These are phyloP conservation scores for Bipolaris bicolor DNA, from an alignment of 2,329 filamentous ascomycete genomes.

Conservation along the genomic window DNA sequence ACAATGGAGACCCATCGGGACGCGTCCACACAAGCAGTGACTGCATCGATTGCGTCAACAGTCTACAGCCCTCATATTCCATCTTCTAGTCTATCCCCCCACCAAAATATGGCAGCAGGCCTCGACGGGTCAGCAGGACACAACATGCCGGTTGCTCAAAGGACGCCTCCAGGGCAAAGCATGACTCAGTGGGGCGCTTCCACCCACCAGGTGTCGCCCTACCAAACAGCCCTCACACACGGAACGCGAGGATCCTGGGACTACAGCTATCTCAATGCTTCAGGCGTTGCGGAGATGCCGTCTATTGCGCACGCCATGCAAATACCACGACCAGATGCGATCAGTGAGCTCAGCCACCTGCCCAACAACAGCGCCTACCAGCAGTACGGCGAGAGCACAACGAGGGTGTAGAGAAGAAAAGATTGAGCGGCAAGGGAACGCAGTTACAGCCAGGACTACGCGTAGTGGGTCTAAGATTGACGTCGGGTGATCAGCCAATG, in stretches of 20 bases:
- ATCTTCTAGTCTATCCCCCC: conserved; percentile 54
- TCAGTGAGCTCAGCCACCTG: conserved; percentile 39
- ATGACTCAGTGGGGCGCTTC: conserved; percentile 46
- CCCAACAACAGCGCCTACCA: conserved; percentile 42
- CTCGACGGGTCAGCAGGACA: conserved; percentile 48
- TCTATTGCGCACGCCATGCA: conserved; percentile 40
- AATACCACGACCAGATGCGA: conserved; percentile 42
- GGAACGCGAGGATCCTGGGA: conserved; percentile 46
- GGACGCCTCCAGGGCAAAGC: conserved; percentile 40
- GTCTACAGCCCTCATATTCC: conserved; percentile 53
- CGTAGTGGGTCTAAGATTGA: conserved; percentile 32
- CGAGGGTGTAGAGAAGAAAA: conserved; percentile 39
- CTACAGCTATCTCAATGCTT: conserved; percentile 43
- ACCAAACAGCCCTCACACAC: conserved; percentile 38
- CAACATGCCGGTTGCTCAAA: conserved; percentile 42
- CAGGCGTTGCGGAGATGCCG: conserved; percentile 34
- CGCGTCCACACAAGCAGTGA: conserved; percentile 56
- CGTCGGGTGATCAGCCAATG: conserved; percentile 43
- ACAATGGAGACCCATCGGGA: conserved; percentile 56
- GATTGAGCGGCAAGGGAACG: conserved; percentile 11
- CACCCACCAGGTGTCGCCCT: conserved; percentile 43
- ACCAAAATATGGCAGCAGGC: conserved; percentile 50
- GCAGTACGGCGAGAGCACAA: conserved; percentile 47
- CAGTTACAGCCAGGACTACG: conserved; percentile 24
- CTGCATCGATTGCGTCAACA: conserved; percentile 53